Evolutionary conservation across 2,329 filamentous ascomycete species (phyloP).

Genomic region (Metarhizium robertsii): DNA sequence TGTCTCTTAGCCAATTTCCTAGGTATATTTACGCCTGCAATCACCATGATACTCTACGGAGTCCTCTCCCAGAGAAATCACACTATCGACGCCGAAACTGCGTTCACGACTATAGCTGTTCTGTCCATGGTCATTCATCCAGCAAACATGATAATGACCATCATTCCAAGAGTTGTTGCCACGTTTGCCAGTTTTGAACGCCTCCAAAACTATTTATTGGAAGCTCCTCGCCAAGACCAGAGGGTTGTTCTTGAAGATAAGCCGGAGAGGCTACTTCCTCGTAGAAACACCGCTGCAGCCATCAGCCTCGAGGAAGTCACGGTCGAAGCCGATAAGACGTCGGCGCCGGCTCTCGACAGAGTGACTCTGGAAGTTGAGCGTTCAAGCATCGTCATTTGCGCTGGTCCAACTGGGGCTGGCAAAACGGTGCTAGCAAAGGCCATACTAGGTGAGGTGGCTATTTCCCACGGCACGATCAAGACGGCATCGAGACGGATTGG

Average conservation of each 20-base stretch:
- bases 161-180: conserved; percentile 23
- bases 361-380: not conserved
- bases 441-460: conserved; percentile 11
- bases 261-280: not conserved
- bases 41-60: conserved; percentile 27
- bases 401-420: conserved; percentile 17
- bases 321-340: not conserved
- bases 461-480: conserved; percentile 3
- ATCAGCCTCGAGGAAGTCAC: not conserved
- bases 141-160: conserved; percentile 34
- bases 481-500: conserved; percentile 6
- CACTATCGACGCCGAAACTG: conserved; percentile 23
- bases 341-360: conserved; percentile 2
- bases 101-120: conserved; percentile 31
- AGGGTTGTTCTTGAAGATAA: not conserved
- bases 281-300: not conserved
- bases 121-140: conserved; percentile 29
- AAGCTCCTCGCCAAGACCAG: conserved; percentile 8
- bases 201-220: conserved; percentile 26
- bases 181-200: conserved; percentile 25
- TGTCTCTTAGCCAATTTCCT: conserved; percentile 26
- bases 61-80: conserved; percentile 14
- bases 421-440: conserved; percentile 16
- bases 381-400: conserved; percentile 16
- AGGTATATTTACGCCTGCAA: conserved; percentile 30